Percentiles rank a stretch among this genome's conserved stretches.
phyloP scores from a whole-genome alignment of 2,329 filamentous ascomycete species.

The Hypomyces perniciosus region DNA sequence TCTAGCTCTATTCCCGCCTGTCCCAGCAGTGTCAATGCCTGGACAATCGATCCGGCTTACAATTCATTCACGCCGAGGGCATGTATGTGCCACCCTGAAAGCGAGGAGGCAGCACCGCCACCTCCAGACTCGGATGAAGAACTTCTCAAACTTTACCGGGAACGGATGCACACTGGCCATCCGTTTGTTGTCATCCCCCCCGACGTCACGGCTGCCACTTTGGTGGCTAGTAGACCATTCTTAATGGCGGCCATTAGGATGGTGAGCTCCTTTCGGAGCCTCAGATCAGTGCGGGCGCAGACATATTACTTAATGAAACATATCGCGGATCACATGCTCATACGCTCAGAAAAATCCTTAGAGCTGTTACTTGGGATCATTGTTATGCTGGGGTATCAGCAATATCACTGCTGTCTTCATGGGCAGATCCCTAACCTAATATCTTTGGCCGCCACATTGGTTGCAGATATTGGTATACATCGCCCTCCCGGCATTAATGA shows the following conservation, averaged over 20 bases:
- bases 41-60: constrained; percentile 36
- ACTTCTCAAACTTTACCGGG: constrained; percentile 39
- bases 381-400: constrained; percentile 45
- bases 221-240: constrained; percentile 39
- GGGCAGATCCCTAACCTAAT: constrained; percentile 47
- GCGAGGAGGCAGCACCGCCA: constrained; percentile 30
- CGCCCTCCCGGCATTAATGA: constrained; percentile 35
- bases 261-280: constrained; percentile 42
- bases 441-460: constrained; percentile 41
- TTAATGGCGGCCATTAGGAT: constrained; percentile 45
- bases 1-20: constrained; percentile 13
- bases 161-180: constrained; percentile 36
- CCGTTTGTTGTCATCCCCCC: constrained; percentile 43
- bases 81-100: constrained; percentile 42
- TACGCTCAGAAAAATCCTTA: constrained; percentile 43
- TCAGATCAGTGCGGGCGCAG: constrained; percentile 43
- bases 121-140: constrained; percentile 41
- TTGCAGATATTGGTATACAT: constrained; percentile 42
- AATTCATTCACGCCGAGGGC: constrained; percentile 40
- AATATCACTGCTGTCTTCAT: constrained; percentile 50
- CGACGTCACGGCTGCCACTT: constrained; percentile 28
- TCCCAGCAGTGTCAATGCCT: constrained; percentile 15
- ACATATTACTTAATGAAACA: constrained; percentile 42
- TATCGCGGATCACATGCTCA: constrained; percentile 43
- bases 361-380: constrained; percentile 45